Percentiles rank a stretch among this genome's conserved stretches.
These are phyloP conservation scores for Sporothrix globosa DNA, from an alignment of 2,329 filamentous ascomycete genomes.

Conservation along the genomic window DNA sequence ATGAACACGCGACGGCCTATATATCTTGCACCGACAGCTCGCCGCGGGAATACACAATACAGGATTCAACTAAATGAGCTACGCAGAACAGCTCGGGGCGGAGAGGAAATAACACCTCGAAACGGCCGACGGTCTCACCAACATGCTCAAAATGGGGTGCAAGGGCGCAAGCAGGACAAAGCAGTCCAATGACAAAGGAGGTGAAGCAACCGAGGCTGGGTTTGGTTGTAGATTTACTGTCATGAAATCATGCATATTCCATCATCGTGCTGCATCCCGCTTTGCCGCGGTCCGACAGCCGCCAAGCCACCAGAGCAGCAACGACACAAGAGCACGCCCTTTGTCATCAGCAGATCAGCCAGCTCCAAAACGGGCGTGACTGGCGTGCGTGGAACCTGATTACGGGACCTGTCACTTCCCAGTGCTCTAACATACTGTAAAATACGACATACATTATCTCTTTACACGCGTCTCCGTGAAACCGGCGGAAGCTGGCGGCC, in stretches of 20 bases:
- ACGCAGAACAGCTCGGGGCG: neutral
- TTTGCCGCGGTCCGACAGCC: neutral
- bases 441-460: too few species aligned
- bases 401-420: neutral
- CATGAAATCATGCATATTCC: neutral
- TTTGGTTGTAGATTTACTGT: too few species aligned
- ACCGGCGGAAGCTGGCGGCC: neutral
- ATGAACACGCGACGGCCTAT: too few species aligned
- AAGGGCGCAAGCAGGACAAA: neutral
- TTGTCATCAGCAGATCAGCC: neutral
- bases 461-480: slow-evolving; percentile 1
- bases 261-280: neutral
- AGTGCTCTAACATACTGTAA: neutral
- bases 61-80: too few species aligned
- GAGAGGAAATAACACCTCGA: neutral
- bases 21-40: neutral
- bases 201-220: too few species aligned
- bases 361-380: neutral
- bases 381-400: neutral
- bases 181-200: neutral
- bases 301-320: neutral
- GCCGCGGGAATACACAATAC: neutral
- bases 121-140: neutral
- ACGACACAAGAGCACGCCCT: neutral
- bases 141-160: neutral